Percentiles rank a stretch among this genome's conserved stretches.
phyloP scores from a whole-genome alignment of 106 monocot genomes.

The Iris macrosiphon region DNA sequence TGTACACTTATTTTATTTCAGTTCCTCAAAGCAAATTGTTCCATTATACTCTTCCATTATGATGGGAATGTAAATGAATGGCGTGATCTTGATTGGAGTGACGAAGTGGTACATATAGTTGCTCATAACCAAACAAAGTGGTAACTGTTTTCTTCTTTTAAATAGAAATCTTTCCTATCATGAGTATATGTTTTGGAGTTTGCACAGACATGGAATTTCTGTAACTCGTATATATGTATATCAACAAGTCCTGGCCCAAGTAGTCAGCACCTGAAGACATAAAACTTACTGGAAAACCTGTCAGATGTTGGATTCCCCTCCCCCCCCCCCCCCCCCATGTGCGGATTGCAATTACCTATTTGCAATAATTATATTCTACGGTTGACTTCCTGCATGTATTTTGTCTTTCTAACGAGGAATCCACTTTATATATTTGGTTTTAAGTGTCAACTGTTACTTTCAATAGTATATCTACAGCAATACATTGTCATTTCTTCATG shows the following conservation, averaged over 20 bases:
- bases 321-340: no score
- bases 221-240: neutral
- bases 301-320: no score
- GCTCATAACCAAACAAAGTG: conserved; percentile 93
- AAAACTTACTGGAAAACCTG: no score
- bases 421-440: neutral
- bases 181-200: neutral
- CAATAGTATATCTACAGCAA: neutral
- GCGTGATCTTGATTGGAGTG: conserved; percentile 73
- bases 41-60: conserved; percentile 85
- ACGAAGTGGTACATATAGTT: conserved; percentile 69
- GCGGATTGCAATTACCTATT: no score
- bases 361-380: no score
- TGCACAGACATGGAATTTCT: neutral
- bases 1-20: conserved; percentile 33
- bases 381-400: no score
- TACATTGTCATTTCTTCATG: neutral
- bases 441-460: neutral
- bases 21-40: conserved; percentile 63
- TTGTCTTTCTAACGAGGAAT: neutral
- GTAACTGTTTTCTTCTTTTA: conserved; percentile 24
- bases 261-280: no score
- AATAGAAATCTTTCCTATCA: neutral
- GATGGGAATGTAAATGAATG: conserved; percentile 90
- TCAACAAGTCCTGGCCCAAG: no score